Conservation (phyloP, 768 basidiomycete species). For the Candolleomyces aberdarensis region DNA sequence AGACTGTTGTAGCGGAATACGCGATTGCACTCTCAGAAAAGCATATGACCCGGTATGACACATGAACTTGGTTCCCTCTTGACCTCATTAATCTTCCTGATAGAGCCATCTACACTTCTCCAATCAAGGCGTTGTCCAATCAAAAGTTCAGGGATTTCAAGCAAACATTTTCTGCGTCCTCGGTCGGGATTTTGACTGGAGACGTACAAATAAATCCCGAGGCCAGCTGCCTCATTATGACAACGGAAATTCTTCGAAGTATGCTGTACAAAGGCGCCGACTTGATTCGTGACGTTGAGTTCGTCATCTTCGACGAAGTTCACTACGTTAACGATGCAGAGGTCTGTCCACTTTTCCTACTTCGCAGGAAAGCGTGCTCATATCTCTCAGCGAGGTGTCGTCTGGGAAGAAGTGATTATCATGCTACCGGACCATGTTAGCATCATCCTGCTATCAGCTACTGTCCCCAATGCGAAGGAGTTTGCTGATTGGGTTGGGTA, state of each 20-base stretch:
- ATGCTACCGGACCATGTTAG: slow-evolving; percentile 99
- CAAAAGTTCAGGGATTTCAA: slow-evolving; percentile 99
- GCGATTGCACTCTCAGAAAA: slow-evolving; percentile 95
- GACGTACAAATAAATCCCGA: slow-evolving; percentile 99
- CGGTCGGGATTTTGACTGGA: slow-evolving; percentile 95
- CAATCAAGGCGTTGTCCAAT: slow-evolving; percentile 97
- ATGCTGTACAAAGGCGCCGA: slow-evolving; percentile 99
- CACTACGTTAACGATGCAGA: slow-evolving; percentile 99
- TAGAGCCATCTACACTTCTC: slow-evolving; percentile 98
- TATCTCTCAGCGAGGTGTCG: slow-evolving; percentile 80
- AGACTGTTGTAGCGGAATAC: slow-evolving; percentile 98
- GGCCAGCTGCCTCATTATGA: slow-evolving; percentile 95
- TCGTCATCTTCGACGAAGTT: slow-evolving; percentile 99
- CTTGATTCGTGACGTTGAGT: slow-evolving; percentile 97
- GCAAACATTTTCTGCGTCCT: slow-evolving; percentile 85
- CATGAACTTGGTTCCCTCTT: background rate
- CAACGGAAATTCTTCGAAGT: slow-evolving; percentile 94
- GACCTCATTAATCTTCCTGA: slow-evolving; percentile 11
- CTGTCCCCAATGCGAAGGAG: slow-evolving; percentile 96
- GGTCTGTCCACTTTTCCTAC: slow-evolving; percentile 41
- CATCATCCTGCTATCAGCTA: slow-evolving; percentile 95
- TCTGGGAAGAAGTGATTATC: slow-evolving; percentile 99
- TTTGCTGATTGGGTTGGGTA: slow-evolving; percentile 99
- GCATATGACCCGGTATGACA: slow-evolving; percentile 92
- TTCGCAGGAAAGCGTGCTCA: background rate